These are phyloP conservation scores for Phytophthora hibernalis DNA, from an alignment of 352 stramenopile species.

Conservation along the genomic window DNA sequence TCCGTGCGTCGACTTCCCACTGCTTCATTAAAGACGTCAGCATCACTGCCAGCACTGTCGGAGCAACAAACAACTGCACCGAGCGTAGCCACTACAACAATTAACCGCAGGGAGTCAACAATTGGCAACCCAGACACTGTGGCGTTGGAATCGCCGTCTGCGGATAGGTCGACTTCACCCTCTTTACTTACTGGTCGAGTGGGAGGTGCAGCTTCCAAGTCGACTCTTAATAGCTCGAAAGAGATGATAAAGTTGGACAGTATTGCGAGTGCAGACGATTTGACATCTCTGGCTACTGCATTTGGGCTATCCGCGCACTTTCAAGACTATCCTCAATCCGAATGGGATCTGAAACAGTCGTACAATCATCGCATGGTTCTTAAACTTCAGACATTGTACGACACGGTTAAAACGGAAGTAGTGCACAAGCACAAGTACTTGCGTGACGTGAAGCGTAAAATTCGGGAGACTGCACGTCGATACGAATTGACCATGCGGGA, in stretches of 20 bases:
- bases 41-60: conserved; percentile 43
- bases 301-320: conserved; percentile 76
- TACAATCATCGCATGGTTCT: conserved; percentile 84
- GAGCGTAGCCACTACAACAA: conserved; percentile 1
- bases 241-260: conserved; percentile 34
- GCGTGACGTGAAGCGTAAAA: conserved; percentile 65
- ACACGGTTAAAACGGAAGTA: conserved; percentile 67
- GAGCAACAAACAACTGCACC: conserved; percentile 9
- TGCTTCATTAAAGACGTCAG: conserved; percentile 34
- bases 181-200: not conserved
- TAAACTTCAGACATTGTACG: conserved; percentile 79
- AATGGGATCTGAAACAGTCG: conserved; percentile 80
- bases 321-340: conserved; percentile 81
- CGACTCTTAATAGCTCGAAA: conserved; percentile 19
- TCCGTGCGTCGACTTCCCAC: conserved; percentile 61
- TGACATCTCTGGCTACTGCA: conserved; percentile 43
- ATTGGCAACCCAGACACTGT: conserved; percentile 1
- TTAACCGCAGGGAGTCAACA: conserved; percentile 4
- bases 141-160: not conserved
- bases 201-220: conserved; percentile 6
- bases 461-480: conserved; percentile 60
- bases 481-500: conserved; percentile 79
- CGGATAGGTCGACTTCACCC: conserved; percentile 2
- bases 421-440: conserved; percentile 71
- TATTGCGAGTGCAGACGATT: conserved; percentile 26